Evolutionary conservation across 495 filamentous ascomycete genomes (phyloP).

Genomic region (Aspergillus sclerotioniger): DNA sequence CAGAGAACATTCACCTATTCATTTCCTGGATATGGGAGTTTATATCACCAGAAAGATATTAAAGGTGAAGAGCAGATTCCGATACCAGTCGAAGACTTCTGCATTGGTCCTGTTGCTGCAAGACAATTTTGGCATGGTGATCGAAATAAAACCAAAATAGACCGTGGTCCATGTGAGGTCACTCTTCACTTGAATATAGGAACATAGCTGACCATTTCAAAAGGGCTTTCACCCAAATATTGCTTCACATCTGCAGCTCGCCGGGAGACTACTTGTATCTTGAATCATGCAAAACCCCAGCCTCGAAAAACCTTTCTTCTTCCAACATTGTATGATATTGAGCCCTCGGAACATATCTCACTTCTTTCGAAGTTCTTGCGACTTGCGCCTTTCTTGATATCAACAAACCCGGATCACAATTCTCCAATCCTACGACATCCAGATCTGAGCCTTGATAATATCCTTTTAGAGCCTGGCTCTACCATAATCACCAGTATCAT

Average conservation of each 20-base stretch:
- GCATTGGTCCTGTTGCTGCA: conserved; percentile 35
- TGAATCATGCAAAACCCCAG: conserved; percentile 29
- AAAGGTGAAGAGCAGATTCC: conserved; percentile 24
- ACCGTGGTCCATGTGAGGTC: conserved; percentile 40
- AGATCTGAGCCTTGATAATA: conserved; percentile 34
- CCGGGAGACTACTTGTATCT: conserved; percentile 29
- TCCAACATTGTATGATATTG: conserved; percentile 30
- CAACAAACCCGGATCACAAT: conserved; percentile 16
- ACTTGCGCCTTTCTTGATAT: conserved; percentile 29
- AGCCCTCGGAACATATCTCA: conserved; percentile 27
- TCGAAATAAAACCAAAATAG: conserved; percentile 27
- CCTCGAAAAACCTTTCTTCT: conserved; percentile 35
- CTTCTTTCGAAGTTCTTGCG: conserved; percentile 32
- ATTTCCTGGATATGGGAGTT: conserved; percentile 37
- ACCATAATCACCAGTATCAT: conserved; percentile 35
- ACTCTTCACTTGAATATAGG: background rate
- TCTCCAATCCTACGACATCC: conserved; percentile 33
- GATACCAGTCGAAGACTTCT: conserved; percentile 26
- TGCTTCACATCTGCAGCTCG: conserved; percentile 34
- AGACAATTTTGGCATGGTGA: conserved; percentile 40
- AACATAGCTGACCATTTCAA: conserved; percentile 11
- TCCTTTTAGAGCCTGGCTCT: conserved; percentile 31
- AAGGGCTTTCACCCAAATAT: conserved; percentile 31
- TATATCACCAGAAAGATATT: conserved; percentile 37
- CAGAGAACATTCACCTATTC: conserved; percentile 31